Base-by-base conservation (phyloP, 2,329 filamentous ascomycete species). In the Aspergillus latus region DNA sequence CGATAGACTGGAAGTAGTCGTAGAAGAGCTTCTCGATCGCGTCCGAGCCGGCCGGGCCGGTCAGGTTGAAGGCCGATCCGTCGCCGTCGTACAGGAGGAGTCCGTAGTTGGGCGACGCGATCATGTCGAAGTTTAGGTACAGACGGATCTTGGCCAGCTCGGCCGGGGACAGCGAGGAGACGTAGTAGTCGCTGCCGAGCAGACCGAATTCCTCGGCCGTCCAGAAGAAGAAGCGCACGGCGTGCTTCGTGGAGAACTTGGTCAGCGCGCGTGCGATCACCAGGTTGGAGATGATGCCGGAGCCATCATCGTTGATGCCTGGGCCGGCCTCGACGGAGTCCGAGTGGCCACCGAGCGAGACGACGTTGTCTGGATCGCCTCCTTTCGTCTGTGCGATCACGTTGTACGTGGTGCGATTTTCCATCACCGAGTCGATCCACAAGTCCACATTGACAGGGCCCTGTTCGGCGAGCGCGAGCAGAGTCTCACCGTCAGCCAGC, bases 241-340 rank as follows among this genome's bases (percentile, higher is more conserved):
- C 82, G 71, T 92, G 88, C 60, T 84, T 88, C 26, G 88, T 85
- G 54, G 86, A 82, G 77, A 89, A 93, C 52, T 90, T 80, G 81
- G 83, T 60, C 78, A 92, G 59, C 78, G 80, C 78, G n/a, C 80
- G 78, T 5, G 84, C 84, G 39, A 85, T 75, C 45, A 84, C 82
- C 13, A 87, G 76, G 36, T 86, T 75, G 7, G 78, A 80, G 59
- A 84, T 79, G 37, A 80, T 84, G 54, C 88, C 88, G 1, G 85
- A 86, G 36, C 88, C 88, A 65, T 92, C 87, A 62, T 92, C 88
- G 70, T 91, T 92, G 78, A 91, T 90, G 34, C 88, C 88, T 1
- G 84, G 84, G 0, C 84, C 84, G 4, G 77, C 80, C 21, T 76
- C 74, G 7, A 86, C 84, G 10, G 81, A 84, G 70, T 87, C 84